Percentiles rank a stretch among this genome's conserved stretches.
phyloP scores from a whole-genome alignment of 228 moss, liverwort and hornwort species.

The Sphagnum magellanicum region DNA sequence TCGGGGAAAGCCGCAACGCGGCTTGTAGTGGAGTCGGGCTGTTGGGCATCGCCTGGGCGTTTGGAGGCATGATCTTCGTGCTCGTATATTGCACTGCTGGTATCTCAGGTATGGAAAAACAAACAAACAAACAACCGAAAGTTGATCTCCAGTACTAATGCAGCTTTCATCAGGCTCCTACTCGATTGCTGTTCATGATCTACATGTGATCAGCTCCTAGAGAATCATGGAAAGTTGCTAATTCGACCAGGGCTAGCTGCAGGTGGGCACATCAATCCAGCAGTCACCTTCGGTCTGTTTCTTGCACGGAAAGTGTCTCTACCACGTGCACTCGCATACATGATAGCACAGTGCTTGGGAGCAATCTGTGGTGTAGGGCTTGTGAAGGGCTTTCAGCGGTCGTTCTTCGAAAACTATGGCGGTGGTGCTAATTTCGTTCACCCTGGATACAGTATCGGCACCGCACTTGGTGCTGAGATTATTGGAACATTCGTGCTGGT shows the following conservation, averaged over 20 bases:
- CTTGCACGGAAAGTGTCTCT: constrained; percentile 35
- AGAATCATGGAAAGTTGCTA: not conserved
- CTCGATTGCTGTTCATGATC: not conserved
- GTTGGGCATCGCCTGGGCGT: constrained; percentile 37
- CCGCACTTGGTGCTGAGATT: constrained; percentile 29
- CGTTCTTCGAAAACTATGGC: constrained; percentile 8
- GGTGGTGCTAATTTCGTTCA: constrained; percentile 19
- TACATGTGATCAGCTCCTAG: not conserved
- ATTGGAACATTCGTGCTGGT: constrained; percentile 41
- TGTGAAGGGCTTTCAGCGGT: constrained; percentile 27
- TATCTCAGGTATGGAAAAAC: constrained; percentile 23
- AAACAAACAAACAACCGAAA: not conserved
- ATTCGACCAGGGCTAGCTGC: not conserved
- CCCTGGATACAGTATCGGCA: constrained; percentile 29
- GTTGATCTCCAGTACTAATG: not conserved
- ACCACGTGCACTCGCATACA: constrained; percentile 25
- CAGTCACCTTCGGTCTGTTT: constrained; percentile 29
- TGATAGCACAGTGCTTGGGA: constrained; percentile 29
- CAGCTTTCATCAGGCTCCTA: not conserved
- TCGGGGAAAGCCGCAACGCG: constrained; percentile 7
- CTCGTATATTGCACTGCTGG: constrained; percentile 52
- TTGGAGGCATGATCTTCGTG: constrained; percentile 41
- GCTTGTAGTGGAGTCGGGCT: constrained; percentile 16
- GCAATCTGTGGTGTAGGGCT: constrained; percentile 35
- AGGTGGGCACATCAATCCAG: constrained; percentile 48